Evolutionary conservation across 495 filamentous ascomycete species (phyloP).

Genomic region (Trichoderma asperelloides): DNA sequence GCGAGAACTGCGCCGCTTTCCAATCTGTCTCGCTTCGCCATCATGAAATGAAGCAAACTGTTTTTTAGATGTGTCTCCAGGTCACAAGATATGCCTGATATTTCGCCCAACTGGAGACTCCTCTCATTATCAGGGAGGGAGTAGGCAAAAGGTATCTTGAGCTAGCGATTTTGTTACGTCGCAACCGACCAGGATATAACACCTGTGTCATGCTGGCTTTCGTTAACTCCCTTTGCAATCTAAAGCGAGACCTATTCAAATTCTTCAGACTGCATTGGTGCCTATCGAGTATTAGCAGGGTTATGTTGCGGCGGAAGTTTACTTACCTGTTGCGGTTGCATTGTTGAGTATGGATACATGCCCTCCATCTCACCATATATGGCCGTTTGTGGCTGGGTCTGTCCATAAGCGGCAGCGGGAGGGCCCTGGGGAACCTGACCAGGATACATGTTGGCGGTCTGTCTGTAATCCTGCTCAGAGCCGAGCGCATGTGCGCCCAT

Average conservation of each 20-base stretch:
- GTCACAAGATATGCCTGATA: not conserved
- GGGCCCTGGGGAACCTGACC: constrained; percentile 65
- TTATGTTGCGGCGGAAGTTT: not conserved
- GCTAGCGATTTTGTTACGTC: not conserved
- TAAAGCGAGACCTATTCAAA: constrained; percentile 6
- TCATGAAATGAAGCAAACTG: constrained; percentile 23
- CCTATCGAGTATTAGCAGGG: constrained; percentile 9
- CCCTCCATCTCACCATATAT: constrained; percentile 74
- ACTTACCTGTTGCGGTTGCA: constrained; percentile 79
- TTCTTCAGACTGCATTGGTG: constrained; percentile 11
- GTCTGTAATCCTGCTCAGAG: constrained; percentile 71
- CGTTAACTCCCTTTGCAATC: not conserved
- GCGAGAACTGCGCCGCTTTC: constrained; percentile 49
- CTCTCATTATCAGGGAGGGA: not conserved
- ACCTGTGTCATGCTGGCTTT: not conserved
- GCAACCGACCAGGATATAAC: not conserved
- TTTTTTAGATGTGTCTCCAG: not conserved
- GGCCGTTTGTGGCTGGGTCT: constrained; percentile 54
- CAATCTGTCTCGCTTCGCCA: constrained; percentile 61
- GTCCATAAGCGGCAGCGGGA: constrained; percentile 53
- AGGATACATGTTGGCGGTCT: constrained; percentile 67
- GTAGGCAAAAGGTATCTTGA: not conserved
- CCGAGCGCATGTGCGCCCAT: constrained; percentile 52
- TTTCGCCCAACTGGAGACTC: not conserved
- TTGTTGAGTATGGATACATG: constrained; percentile 76